phyloP scores from a whole-genome alignment of 441 rosid genomes.

The Metrosideros polymorpha region DNA sequence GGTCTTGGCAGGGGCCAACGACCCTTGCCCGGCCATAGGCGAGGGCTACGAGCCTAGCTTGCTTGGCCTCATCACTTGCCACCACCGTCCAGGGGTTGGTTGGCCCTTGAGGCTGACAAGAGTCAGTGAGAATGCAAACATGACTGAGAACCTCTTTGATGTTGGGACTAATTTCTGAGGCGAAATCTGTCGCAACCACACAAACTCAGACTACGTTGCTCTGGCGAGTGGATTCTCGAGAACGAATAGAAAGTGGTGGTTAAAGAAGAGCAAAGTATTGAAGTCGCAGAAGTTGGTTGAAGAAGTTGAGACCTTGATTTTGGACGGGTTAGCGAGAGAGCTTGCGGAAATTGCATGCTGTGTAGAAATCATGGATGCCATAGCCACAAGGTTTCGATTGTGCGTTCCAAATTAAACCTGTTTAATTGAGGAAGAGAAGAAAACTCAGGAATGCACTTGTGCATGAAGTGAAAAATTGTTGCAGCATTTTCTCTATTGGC shows the following conservation, averaged over 20 bases:
- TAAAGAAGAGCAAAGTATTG: not conserved
- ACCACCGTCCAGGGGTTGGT: accelerated
- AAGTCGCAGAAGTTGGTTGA: not conserved
- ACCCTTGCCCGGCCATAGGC: not conserved
- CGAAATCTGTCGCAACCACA: not conserved
- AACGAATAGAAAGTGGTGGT: not conserved
- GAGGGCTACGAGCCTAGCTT: not conserved
- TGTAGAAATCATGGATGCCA: not conserved
- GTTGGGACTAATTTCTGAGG: not conserved
- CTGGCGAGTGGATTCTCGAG: not conserved
- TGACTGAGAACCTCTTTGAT: not conserved
- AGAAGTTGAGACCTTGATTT: not conserved
- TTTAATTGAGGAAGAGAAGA: not conserved
- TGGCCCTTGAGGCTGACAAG: not conserved
- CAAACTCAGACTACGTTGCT: not conserved
- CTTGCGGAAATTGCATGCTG: not conserved
- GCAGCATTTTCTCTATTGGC: not conserved
- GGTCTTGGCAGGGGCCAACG: not conserved
- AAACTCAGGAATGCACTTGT: not conserved
- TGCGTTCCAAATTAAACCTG: not conserved
- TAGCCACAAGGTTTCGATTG: not conserved
- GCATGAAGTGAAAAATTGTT: not conserved
- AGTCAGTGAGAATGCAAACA: not conserved
- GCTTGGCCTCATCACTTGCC: not conserved
- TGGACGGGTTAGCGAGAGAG: not conserved